Evolutionary conservation across 305 asterid genomes (phyloP), one percentile per base, ranked within the genome.

Genomic region (Rubia occidens): DNA sequence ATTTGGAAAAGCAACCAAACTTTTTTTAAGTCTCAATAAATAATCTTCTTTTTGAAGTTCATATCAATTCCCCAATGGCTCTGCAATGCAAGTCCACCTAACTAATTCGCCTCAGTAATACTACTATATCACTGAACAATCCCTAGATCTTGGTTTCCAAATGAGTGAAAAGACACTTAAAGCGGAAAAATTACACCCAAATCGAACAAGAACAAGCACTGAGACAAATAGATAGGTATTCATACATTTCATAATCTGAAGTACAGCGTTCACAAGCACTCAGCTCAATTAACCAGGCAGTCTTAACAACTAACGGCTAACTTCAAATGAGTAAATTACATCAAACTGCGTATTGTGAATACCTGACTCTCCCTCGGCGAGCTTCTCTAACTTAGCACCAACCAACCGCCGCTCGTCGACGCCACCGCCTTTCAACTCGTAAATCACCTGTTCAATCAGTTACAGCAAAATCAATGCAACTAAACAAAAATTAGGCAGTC

Each of bases 281-380:
- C 54, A 61, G 53, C 68, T 45, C 39, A 55, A 17, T 26, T 10
- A 39, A 54, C 24, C 44, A 40, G 47, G 8, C 5, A 72, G 65
- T 47, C 53, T 35, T 6, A 14, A 49, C 43, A n/a, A 24, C 53
- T 29, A 0, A 49, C 3, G 49, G 26, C 54, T 51, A 15, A 17
- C n/a, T 61, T 62, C 44, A 8, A 39, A 68, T 21, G 53, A n/a
- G 13, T 60, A 51, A 29, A 67, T 7, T 18, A 11, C 11, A 60
- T 51, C 8, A 55, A 18, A 59, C 11, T 20, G 14, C 20, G 61
- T 60, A 60, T 14, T 53, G 29, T 67, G 8, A 29, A 59, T 63
- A 94, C 99, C 97, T 78, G 95, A 77, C 79, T 91, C 99, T 47
- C 99, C 99, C 84, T 94, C 99, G 14, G 97, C 99, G 58, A 94